Percentiles rank a stretch among this genome's conserved stretches.
Evolutionary conservation across 345 rosid genomes (phyloP).

Genomic region (Eucalyptus cloeziana): DNA sequence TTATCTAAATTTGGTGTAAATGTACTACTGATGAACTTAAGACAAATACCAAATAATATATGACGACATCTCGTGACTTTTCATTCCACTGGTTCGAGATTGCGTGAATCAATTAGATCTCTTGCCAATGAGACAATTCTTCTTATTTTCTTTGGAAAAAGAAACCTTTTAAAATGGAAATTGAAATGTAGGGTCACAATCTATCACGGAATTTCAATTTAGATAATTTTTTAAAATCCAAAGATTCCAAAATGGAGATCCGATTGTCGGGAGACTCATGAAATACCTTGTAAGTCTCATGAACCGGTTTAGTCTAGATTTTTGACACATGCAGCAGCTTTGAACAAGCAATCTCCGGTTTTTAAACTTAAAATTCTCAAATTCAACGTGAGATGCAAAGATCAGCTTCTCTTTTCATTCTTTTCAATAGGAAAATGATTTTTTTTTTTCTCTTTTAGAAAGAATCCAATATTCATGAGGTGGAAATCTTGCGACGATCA

Average conservation of each 20-base stretch:
- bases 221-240: neutral
- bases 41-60: neutral
- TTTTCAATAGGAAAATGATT: neutral
- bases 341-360: neutral
- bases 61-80: neutral
- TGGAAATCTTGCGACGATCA: neutral
- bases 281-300: neutral
- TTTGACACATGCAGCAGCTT: neutral
- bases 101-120: neutral
- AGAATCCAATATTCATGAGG: neutral
- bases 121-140: neutral
- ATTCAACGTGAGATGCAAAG: neutral
- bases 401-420: neutral
- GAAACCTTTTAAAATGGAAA: neutral
- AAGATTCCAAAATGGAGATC: fast-evolving
- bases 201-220: neutral
- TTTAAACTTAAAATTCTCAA: neutral
- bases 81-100: neutral
- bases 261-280: fast-evolving
- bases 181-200: neutral
- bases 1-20: neutral
- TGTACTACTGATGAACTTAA: neutral
- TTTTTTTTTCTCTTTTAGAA: neutral
- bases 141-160: neutral
- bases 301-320: fast-evolving